Evolutionary conservation across 2,329 filamentous ascomycete species (phyloP).

Genomic region (Fusarium transvaalense): DNA sequence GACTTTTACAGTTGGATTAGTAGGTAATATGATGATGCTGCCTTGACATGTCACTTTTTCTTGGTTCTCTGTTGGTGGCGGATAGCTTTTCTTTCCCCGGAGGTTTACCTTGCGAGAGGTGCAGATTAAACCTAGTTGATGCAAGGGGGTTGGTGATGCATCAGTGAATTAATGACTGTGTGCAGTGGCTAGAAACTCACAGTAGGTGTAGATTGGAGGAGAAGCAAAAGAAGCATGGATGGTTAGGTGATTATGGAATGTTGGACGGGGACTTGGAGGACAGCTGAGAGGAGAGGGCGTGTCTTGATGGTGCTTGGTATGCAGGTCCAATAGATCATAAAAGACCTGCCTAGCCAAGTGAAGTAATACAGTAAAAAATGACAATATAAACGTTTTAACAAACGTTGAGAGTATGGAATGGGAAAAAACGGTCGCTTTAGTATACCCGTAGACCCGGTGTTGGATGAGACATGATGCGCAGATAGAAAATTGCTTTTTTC

Average conservation of each 20-base stretch:
- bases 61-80: background rate
- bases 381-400: no score
- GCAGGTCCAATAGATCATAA: no score
- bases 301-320: background rate
- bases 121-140: background rate
- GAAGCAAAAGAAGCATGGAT: background rate
- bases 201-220: background rate
- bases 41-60: constrained; percentile 1
- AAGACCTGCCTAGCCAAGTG: no score
- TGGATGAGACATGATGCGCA: constrained; percentile 3
- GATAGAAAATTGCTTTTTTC: background rate
- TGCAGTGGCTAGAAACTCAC: background rate
- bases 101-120: constrained; percentile 5
- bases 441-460: background rate
- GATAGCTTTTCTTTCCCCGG: background rate
- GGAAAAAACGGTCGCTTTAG: background rate
- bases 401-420: no score
- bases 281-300: background rate
- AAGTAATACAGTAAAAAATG: no score
- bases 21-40: no score
- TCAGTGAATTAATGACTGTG: background rate
- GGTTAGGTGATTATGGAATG: background rate
- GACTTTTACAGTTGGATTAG: no score
- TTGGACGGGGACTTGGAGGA: background rate
- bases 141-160: background rate